Percentiles rank a stretch among this genome's conserved stretches.
Conservation (phyloP, 306 rosid genomes). For the Rosa chinensis region DNA sequence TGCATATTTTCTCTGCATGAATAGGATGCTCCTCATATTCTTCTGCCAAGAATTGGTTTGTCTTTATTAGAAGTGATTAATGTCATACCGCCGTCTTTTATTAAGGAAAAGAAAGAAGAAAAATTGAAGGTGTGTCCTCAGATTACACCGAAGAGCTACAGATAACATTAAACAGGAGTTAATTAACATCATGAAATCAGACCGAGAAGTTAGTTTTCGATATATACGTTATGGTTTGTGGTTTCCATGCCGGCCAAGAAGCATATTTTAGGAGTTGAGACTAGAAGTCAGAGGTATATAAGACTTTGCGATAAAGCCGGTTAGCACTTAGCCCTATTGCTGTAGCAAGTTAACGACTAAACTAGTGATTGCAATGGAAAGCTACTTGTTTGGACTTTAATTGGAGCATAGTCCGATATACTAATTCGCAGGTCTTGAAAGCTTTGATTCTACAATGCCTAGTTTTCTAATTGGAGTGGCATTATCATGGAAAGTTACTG, state of each 20-base stretch:
- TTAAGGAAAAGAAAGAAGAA: neutral
- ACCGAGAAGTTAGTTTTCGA: neutral
- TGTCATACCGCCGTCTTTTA: neutral
- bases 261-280: neutral
- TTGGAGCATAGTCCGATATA: neutral
- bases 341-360: neutral
- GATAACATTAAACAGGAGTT: neutral
- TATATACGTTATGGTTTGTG: neutral
- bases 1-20: neutral
- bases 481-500: neutral
- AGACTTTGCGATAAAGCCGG: neutral
- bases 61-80: neutral
- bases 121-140: constrained; percentile 5
- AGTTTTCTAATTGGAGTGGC: neutral
- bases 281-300: neutral
- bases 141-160: neutral
- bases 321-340: neutral
- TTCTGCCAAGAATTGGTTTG: neutral
- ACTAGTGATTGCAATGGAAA: neutral
- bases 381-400: neutral
- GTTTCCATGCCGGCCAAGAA: neutral
- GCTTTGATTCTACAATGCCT: neutral
- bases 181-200: neutral
- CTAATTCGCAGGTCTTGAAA: neutral
- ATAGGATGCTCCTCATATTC: neutral